Conservation (phyloP, 805 yeast genomes). For the Candida takata region DNA sequence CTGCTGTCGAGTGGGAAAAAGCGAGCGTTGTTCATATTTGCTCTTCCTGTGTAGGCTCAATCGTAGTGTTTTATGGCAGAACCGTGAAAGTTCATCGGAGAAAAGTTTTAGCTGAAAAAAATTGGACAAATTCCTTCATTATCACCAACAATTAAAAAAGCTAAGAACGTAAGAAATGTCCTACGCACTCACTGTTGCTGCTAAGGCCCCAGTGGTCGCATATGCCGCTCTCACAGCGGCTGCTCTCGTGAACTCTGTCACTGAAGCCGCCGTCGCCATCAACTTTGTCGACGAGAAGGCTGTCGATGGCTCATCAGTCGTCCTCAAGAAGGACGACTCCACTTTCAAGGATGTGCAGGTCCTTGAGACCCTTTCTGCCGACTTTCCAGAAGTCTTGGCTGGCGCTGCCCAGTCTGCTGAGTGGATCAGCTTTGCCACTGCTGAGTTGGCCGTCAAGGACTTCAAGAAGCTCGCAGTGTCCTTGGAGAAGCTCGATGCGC, state of each 20-base stretch:
- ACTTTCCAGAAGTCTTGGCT: constrained; percentile 40
- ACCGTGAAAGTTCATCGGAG: not conserved
- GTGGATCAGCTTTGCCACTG: constrained; percentile 64
- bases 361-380: constrained; percentile 42
- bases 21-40: constrained; percentile 10
- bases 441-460: constrained; percentile 71
- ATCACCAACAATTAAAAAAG: not conserved
- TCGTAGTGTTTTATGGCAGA: not conserved
- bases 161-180: constrained; percentile 30
- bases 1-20: constrained; percentile 25
- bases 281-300: constrained; percentile 69
- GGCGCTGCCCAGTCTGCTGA: constrained; percentile 35
- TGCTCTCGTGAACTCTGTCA: constrained; percentile 54
- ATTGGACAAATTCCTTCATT: constrained; percentile 1
- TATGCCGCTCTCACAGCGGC: constrained; percentile 77
- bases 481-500: constrained; percentile 74
- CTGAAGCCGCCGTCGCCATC: constrained; percentile 46
- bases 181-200: constrained; percentile 57
- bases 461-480: constrained; percentile 77
- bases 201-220: constrained; percentile 79
- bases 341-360: constrained; percentile 36
- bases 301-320: constrained; percentile 41
- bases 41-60: not conserved
- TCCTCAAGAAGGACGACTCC: constrained; percentile 38
- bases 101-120: constrained; percentile 21